Base-by-base conservation (phyloP, 129 eudicot species). In the Solidago caesia region DNA sequence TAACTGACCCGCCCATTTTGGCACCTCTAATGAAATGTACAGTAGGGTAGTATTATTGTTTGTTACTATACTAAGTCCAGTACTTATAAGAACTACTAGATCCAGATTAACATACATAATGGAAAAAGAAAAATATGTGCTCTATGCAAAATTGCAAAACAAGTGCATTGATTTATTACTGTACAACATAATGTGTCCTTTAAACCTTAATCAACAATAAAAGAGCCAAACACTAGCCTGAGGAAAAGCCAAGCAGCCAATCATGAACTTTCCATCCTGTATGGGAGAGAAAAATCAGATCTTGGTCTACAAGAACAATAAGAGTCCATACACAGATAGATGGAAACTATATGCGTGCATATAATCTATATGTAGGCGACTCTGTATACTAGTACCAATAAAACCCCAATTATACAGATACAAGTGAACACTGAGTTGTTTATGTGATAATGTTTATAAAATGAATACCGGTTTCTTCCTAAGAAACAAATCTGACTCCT, bases 241-340 rank as follows among this genome's bases (percentile, higher is more conserved):
- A 26, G 97, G 99, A 78, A 45, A 95, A 69, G 91, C 97, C 81
- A 80, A 77, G 87, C 97, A 95, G 47, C 99, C 97, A 75, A 91
- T 86, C 99, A 95, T 95, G 83, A 88, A 95, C 62, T 95, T 95
- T 67, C 99, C 99, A 81, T 95, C 97, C 98, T 94, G 97, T 87
- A 87, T 64, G 67, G 41, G 43, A 53, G 63, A 51, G 11, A 80
- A 16, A 42, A 16, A 71, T 55, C 39, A 33, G 39, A 33, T 64
- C n/a, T 14, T 6, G 43, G 13, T 15, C 29, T 94, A 96, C 87
- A 87, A 64, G 62, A 44, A 33, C 56, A 66, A 45, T 11, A 74
- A 47, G 16, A 16, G 49, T 6, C 43, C 2, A 42, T 64, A 64
- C 43, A 70, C 45, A 44, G 71, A 67, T 67, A 44, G 4, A 67